phyloP scores from a whole-genome alignment of 2,329 filamentous ascomycete species.

The Fusarium continuum region DNA sequence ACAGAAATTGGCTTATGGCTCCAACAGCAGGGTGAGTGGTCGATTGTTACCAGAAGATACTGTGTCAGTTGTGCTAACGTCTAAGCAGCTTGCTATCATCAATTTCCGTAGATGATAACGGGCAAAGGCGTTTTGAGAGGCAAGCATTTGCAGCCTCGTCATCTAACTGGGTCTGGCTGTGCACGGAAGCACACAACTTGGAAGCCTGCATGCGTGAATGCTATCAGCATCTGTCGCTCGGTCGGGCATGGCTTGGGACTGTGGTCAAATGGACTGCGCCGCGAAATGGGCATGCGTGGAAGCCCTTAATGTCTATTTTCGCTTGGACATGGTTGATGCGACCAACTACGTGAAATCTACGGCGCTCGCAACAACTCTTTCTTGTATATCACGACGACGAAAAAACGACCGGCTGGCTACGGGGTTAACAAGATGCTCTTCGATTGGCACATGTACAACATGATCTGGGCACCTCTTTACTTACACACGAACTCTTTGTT shows the following conservation, averaged over 20 bases:
- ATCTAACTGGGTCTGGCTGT: neutral
- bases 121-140: neutral
- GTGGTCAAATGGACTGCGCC: slow-evolving; percentile 5
- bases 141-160: neutral
- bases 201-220: neutral
- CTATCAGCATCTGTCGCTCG: slow-evolving; percentile 1
- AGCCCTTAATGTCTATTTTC: slow-evolving; percentile 33
- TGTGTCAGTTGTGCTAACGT: slow-evolving; percentile 16
- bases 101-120: slow-evolving; percentile 56
- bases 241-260: slow-evolving; percentile 1
- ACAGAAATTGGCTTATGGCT: slow-evolving; percentile 69
- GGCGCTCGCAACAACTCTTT: slow-evolving; percentile 21
- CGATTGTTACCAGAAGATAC: too few relatives aligned
- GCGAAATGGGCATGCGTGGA: slow-evolving; percentile 5
- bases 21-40: slow-evolving; percentile 67
- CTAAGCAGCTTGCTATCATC: slow-evolving; percentile 58
- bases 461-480: slow-evolving; percentile 25
- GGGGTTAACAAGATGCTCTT: slow-evolving; percentile 22
- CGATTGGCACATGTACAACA: slow-evolving; percentile 33
- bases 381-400: slow-evolving; percentile 43
- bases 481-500: slow-evolving; percentile 38
- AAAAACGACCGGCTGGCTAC: slow-evolving; percentile 37
- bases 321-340: slow-evolving; percentile 11
- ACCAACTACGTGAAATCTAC: slow-evolving; percentile 3
- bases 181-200: neutral